Evolutionary conservation across 2,329 filamentous ascomycete genomes (phyloP).

Genomic region (Stagonosporopsis rhizophila): DNA sequence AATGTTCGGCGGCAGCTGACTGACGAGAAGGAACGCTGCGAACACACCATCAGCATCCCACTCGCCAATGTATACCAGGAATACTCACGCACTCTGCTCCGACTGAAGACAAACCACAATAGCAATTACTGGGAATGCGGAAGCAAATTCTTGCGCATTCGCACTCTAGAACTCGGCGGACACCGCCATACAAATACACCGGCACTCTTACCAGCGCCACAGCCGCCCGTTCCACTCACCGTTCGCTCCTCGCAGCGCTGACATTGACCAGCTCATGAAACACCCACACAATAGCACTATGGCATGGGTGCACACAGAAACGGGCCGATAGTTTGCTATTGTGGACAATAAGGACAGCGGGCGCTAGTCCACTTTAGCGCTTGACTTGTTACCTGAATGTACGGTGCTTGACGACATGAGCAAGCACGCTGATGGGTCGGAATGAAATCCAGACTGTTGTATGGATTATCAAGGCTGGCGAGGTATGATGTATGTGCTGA

Average conservation of each 20-base stretch:
- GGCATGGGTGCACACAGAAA: constrained; percentile 1
- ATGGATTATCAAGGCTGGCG: background rate
- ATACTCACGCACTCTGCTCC: background rate
- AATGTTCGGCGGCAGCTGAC: constrained; percentile 16
- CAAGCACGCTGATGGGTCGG: background rate
- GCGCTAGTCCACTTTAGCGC: background rate
- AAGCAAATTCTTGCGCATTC: background rate
- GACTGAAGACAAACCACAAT: background rate
- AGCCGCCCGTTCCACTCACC: constrained; percentile 1
- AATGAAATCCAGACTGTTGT: background rate
- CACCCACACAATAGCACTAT: constrained; percentile 8
- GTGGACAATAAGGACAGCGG: constrained; percentile 13
- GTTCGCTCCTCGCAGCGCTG: background rate
- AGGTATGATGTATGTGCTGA: background rate
- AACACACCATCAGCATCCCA: constrained; percentile 13
- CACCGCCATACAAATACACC: constrained; percentile 1
- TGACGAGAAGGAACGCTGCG: constrained; percentile 1
- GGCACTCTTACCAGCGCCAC: constrained; percentile 1
- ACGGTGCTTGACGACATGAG: background rate
- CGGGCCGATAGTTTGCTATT: constrained; percentile 17
- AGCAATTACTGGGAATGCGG: background rate
- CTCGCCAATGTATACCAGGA: background rate
- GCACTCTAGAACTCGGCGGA: background rate
- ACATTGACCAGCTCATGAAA: constrained; percentile 12
- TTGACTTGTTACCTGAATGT: background rate